A percentile compares a stretch with the other conserved stretches of the same genome.
Evolutionary conservation across 441 rosid genomes (phyloP).

Genomic region (Kokia cookei): DNA sequence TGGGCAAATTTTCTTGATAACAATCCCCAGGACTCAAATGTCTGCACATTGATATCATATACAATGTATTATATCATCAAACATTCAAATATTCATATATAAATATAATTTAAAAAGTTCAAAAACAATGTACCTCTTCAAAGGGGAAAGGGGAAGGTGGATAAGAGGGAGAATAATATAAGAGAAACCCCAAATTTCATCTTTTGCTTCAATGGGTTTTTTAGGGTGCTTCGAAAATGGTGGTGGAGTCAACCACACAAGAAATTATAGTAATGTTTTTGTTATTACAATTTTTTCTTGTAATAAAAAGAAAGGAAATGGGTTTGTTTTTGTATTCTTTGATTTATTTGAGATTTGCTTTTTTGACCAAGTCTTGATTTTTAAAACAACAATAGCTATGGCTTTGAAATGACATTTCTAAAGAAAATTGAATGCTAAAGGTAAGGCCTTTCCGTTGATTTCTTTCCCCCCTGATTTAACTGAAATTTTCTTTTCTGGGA

Average conservation of each 20-base stretch:
- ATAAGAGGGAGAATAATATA: conserved; percentile 13
- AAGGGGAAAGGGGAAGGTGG: conserved; percentile 16
- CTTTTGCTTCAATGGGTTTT: conserved; percentile 2
- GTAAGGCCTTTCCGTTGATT: background rate
- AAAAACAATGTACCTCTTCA: conserved; percentile 31
- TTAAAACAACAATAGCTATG: background rate
- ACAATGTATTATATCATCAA: background rate
- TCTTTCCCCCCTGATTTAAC: background rate
- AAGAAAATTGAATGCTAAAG: background rate
- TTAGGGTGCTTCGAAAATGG: conserved; percentile 5
- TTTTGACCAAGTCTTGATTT: conserved; percentile 1
- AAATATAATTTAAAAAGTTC: background rate
- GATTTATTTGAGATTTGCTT: background rate
- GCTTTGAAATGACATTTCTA: background rate
- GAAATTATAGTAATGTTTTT: background rate
- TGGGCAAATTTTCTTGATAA: conserved; percentile 8
- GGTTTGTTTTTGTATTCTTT: background rate
- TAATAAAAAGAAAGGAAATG: background rate
- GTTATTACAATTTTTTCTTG: background rate
- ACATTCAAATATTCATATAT: background rate
- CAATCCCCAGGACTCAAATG: conserved; percentile 20
- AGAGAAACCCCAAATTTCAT: background rate
- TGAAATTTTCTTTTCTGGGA: background rate
- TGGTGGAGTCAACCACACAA: conserved; percentile 12
- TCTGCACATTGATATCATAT: conserved; percentile 13